Conservation (phyloP, 176 grass and related monocot species). For the Dactylis glomerata region DNA sequence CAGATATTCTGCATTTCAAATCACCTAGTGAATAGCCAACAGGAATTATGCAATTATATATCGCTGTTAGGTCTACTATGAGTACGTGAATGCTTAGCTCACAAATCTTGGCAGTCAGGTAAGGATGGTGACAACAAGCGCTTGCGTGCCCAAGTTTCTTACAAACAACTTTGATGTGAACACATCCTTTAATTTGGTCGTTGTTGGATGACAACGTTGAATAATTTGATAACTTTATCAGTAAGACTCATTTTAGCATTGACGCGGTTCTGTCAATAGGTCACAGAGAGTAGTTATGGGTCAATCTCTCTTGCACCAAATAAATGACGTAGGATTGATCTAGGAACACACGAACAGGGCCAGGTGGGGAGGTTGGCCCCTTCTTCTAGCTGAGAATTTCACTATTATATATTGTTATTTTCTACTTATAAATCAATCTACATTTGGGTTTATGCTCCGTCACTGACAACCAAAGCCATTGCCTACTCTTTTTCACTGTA, state of each 20-base stretch:
- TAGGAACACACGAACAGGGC: conserved; percentile 22
- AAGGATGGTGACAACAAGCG: conserved; percentile 33
- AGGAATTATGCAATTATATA: conserved; percentile 37
- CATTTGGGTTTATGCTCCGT: background rate
- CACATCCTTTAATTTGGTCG: conserved; percentile 38
- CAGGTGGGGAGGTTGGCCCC: background rate
- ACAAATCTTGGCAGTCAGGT: conserved; percentile 44
- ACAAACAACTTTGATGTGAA: conserved; percentile 80
- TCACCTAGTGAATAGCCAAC: conserved; percentile 17
- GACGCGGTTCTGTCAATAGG: conserved; percentile 37
- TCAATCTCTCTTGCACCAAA: conserved; percentile 40
- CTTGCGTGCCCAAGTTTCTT: conserved; percentile 60
- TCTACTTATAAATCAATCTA: background rate
- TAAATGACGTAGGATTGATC: conserved; percentile 38
- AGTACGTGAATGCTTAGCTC: conserved; percentile 45
- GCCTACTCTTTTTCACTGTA: conserved; percentile 33
- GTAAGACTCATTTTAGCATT: conserved; percentile 18
- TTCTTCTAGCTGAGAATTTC: background rate
- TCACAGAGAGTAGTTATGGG: conserved; percentile 49
- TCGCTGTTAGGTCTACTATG: conserved; percentile 38
- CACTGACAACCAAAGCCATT: conserved; percentile 31
- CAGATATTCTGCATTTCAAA: conserved; percentile 15
- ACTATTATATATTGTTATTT: background rate
- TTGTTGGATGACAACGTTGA: conserved; percentile 38
- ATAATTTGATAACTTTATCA: conserved; percentile 44